Percentiles rank a stretch among this genome's conserved stretches.
phyloP scores from a whole-genome alignment of 2,329 filamentous ascomycete genomes.

The Chaetomium sp. region DNA sequence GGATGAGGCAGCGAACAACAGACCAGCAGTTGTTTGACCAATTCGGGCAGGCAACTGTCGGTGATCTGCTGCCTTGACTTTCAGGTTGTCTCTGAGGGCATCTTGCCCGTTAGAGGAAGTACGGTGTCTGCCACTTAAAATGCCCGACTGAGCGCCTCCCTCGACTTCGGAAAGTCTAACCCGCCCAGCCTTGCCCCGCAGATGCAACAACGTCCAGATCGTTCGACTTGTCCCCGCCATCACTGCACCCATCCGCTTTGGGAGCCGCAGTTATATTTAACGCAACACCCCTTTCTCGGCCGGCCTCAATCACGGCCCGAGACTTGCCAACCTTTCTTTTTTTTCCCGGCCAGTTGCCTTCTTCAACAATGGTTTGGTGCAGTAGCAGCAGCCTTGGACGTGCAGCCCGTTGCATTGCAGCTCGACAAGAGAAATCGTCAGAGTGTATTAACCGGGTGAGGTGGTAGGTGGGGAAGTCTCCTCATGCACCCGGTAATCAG shows the following conservation, averaged over 20 bases:
- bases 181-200: conserved; percentile 8
- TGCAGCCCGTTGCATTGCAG: conserved; percentile 10
- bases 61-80: conserved; percentile 3
- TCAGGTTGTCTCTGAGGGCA: neutral
- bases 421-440: neutral
- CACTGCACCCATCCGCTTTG: conserved; percentile 16
- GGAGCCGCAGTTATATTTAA: neutral
- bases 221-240: conserved; percentile 16
- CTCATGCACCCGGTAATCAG: conserved; percentile 1
- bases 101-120: neutral
- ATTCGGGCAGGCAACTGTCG: neutral
- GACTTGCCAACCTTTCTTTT: neutral
- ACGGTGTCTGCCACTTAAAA: neutral
- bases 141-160: neutral
- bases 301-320: conserved; percentile 4
- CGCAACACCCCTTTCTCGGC: neutral
- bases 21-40: conserved; percentile 20
- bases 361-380: neutral
- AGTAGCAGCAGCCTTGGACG: conserved; percentile 3
- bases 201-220: neutral
- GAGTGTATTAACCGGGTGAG: conserved; percentile 1
- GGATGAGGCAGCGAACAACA: conserved; percentile 14
- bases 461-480: neutral
- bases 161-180: neutral
- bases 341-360: neutral